A percentile compares a stretch with the other conserved stretches of the same genome.
Conservation (phyloP, 2,329 filamentous ascomycete genomes). For the Sphaerulina populicola region DNA sequence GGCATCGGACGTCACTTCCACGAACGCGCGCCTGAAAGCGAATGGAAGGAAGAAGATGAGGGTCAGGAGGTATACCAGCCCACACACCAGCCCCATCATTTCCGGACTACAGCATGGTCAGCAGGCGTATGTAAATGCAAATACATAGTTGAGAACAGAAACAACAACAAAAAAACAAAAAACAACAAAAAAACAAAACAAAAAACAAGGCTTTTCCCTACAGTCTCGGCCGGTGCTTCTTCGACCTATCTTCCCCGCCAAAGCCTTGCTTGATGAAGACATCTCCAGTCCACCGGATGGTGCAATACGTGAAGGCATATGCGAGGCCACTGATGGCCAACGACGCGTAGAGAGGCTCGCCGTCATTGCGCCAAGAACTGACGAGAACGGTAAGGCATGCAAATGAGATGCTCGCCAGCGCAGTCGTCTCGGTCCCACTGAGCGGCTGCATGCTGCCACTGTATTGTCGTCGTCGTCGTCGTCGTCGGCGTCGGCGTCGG, state of each 20-base stretch:
- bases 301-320: conserved; percentile 70
- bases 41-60: conserved; percentile 93
- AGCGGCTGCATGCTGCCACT: conserved; percentile 33
- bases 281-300: conserved; percentile 88
- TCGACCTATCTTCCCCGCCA: conserved; percentile 83
- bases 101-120: conserved; percentile 55
- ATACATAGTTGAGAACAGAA: not conserved
- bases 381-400: conserved; percentile 64
- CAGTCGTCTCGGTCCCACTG: conserved; percentile 48
- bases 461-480: not conserved
- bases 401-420: conserved; percentile 55
- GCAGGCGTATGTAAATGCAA: conserved; percentile 8
- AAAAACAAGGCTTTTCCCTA: too few relatives aligned
- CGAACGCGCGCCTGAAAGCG: conserved; percentile 96
- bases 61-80: conserved; percentile 80
- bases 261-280: conserved; percentile 82
- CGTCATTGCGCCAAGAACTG: conserved; percentile 76
- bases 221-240: conserved; percentile 66
- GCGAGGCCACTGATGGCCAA: conserved; percentile 77
- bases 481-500: not conserved
- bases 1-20: conserved; percentile 85
- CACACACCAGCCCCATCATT: conserved; percentile 90
- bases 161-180: not conserved
- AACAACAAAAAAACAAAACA: conserved; percentile 2
- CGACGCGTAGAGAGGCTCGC: conserved; percentile 80